Percentiles rank a stretch among this genome's conserved stretches.
phyloP scores from a whole-genome alignment of 805 yeast species.

The Teunomyces panamensis region DNA sequence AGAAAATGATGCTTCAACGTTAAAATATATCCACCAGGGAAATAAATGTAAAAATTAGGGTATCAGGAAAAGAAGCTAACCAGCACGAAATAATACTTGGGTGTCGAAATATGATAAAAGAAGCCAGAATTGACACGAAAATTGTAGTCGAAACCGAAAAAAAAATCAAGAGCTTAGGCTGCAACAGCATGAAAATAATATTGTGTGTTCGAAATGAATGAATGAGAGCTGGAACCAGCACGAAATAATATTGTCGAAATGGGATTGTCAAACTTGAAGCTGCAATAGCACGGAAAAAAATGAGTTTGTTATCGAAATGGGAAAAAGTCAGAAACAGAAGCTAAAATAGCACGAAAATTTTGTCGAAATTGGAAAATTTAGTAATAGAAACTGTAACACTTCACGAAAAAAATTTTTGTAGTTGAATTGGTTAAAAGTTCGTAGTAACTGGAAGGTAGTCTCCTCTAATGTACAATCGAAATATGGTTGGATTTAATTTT shows the following conservation, averaged over 20 bases:
- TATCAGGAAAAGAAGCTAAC: background rate
- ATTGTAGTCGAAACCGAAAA: no score
- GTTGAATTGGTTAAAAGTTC: background rate
- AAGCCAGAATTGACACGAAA: no score
- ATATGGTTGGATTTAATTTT: background rate
- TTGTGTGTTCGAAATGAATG: no score
- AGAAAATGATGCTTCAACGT: background rate
- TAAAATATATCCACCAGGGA: background rate
- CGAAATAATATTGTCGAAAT: background rate
- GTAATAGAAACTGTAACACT: no score
- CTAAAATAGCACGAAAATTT: no score
- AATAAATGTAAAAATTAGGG: background rate
- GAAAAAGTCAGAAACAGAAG: no score
- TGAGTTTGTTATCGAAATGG: no score
- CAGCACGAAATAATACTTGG: background rate
- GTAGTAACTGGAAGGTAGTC: background rate
- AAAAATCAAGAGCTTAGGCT: no score
- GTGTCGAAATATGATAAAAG: background rate
- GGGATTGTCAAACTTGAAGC: no score
- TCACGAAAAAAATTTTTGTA: background rate
- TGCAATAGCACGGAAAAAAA: no score
- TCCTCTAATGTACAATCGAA: slow-evolving; percentile 9
- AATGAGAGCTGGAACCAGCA: background rate
- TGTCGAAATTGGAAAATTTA: no score
- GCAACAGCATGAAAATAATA: no score